A percentile compares a stretch with the other conserved stretches of the same genome.
phyloP scores from a whole-genome alignment of 2,329 filamentous ascomycete species.

The Blastomyces silverae region DNA sequence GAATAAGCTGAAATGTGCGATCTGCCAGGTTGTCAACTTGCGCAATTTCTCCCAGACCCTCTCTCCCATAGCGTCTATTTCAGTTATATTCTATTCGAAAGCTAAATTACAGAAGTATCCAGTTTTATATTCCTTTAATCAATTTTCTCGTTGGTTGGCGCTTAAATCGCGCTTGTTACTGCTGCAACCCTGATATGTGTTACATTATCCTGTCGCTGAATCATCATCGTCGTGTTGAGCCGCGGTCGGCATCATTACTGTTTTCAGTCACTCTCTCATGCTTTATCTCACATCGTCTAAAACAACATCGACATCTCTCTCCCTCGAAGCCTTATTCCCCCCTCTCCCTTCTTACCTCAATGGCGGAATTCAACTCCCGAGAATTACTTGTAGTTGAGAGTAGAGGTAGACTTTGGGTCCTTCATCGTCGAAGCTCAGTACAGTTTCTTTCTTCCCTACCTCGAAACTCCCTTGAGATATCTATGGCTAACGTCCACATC shows the following conservation, averaged over 20 bases:
- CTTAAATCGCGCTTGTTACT: conserved; percentile 8
- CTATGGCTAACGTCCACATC: not conserved
- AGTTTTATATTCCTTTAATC: too few species aligned
- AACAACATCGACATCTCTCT: not conserved
- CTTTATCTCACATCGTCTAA: not conserved
- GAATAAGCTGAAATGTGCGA: not conserved
- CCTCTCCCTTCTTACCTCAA: not conserved
- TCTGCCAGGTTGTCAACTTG: not conserved
- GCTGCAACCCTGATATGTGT: not conserved
- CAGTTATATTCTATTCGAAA: not conserved
- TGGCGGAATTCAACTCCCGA: not conserved
- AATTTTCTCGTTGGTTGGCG: not conserved
- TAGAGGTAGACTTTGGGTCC: not conserved
- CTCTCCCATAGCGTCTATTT: not conserved
- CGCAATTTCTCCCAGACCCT: not conserved
- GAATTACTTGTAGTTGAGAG: not conserved
- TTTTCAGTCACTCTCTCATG: not conserved
- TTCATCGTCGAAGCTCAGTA: not conserved
- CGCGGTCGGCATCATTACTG: not conserved
- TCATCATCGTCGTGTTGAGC: not conserved
- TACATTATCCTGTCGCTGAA: not conserved
- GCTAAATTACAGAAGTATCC: not conserved
- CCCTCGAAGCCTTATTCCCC: not conserved
- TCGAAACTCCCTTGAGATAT: not conserved
- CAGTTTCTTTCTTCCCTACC: not conserved